Evolutionary conservation across 768 basidiomycete genomes (phyloP).

Genomic region (Calocera viscosa): DNA sequence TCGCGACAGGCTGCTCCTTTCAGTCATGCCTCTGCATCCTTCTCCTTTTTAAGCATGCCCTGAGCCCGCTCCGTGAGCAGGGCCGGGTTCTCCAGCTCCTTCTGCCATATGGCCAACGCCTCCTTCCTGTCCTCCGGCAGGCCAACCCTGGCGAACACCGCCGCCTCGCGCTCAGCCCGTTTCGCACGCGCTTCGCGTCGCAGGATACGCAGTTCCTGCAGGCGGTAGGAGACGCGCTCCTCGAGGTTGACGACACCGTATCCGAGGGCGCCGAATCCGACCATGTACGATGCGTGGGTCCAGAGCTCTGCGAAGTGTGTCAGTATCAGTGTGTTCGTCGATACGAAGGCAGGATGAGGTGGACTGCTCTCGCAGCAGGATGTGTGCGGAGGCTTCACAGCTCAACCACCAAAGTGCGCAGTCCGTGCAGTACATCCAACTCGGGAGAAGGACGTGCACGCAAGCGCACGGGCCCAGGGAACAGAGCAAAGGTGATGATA

Average conservation of each 20-base stretch:
- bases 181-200: not conserved
- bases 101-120: not conserved
- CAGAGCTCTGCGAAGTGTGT: not conserved
- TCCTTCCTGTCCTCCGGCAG: not conserved
- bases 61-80: not conserved
- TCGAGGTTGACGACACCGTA: slow-evolving; percentile 4
- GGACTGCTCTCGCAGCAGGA: not conserved
- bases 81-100: not conserved
- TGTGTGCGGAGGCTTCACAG: not conserved
- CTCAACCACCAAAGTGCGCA: not conserved
- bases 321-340: not conserved
- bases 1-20: not conserved
- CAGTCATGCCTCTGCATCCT: not conserved
- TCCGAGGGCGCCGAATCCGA: not conserved
- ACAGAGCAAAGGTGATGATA: not conserved
- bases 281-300: slow-evolving; percentile 2
- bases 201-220: not conserved
- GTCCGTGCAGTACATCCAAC: not conserved
- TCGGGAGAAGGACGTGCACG: no score
- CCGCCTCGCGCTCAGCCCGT: not conserved
- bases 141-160: not conserved
- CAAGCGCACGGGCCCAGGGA: no score
- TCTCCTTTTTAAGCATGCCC: not conserved
- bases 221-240: not conserved
- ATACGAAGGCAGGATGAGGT: not conserved